These are phyloP conservation scores for Alternaria sp. DNA, from an alignment of 2,329 filamentous ascomycete genomes.

Conservation along the genomic window DNA sequence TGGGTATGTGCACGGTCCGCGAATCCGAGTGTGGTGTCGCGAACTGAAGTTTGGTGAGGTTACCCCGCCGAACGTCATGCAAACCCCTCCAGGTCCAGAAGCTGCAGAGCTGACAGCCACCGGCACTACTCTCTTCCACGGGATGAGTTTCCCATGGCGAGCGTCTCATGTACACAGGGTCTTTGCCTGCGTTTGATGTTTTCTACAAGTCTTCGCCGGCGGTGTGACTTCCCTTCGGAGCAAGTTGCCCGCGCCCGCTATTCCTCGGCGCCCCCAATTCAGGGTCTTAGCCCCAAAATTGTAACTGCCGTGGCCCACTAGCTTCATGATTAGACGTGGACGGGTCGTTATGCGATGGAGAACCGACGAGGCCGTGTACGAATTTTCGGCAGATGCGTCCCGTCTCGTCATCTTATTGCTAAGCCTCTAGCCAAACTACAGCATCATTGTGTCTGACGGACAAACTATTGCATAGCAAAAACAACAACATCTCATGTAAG, in stretches of 20 bases:
- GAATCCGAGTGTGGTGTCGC: background rate
- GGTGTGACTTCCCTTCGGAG: slow-evolving; percentile 2
- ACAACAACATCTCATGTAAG: background rate
- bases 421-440: background rate
- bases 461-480: background rate
- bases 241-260: slow-evolving; percentile 4
- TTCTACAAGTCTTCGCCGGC: background rate
- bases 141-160: background rate
- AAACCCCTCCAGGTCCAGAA: slow-evolving; percentile 11
- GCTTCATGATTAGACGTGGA: slow-evolving; percentile 13
- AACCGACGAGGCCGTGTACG: slow-evolving; percentile 6
- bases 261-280: slow-evolving; percentile 14
- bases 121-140: background rate
- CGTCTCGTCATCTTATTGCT: background rate
- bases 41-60: background rate
- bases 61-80: slow-evolving; percentile 30
- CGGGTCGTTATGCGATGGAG: slow-evolving; percentile 10
- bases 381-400: slow-evolving; percentile 9
- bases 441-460: background rate
- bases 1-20: background rate
- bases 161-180: background rate
- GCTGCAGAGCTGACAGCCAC: slow-evolving; percentile 1
- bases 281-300: slow-evolving; percentile 17
- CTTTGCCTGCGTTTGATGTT: background rate
- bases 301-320: slow-evolving; percentile 49